Conservation (phyloP, 1,284 basidiomycete genomes). For the Schizophyllum amplum region DNA sequence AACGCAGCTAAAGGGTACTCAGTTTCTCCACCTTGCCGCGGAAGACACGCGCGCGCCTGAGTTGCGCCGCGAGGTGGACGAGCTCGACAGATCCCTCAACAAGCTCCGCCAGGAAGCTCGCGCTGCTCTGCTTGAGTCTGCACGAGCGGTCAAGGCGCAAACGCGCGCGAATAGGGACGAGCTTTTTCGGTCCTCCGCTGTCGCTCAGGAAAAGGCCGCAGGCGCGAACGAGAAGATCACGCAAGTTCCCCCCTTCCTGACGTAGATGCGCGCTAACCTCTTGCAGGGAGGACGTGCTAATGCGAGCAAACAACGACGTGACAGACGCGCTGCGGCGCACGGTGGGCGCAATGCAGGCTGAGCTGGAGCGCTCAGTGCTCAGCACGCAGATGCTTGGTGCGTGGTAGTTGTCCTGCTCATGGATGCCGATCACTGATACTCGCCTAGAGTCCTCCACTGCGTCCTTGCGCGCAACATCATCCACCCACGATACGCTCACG, state of each 20-base stretch:
- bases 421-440: not conserved
- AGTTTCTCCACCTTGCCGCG: slow-evolving; percentile 36
- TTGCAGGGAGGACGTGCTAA: slow-evolving; percentile 72
- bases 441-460: slow-evolving; percentile 65
- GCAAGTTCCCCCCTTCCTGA: slow-evolving; percentile 28
- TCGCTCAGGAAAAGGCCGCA: slow-evolving; percentile 33
- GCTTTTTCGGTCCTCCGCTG: slow-evolving; percentile 44
- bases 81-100: slow-evolving; percentile 41
- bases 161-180: slow-evolving; percentile 48
- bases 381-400: slow-evolving; percentile 79
- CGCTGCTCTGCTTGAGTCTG: slow-evolving; percentile 60
- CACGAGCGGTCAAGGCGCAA: slow-evolving; percentile 58
- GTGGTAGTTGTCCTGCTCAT: slow-evolving; percentile 18
- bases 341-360: slow-evolving; percentile 78
- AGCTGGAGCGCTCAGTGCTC: slow-evolving; percentile 83
- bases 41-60: slow-evolving; percentile 59
- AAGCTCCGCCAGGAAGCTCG: slow-evolving; percentile 60
- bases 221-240: slow-evolving; percentile 43
- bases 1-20: slow-evolving; percentile 39
- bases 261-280: slow-evolving; percentile 1
- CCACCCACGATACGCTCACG: slow-evolving; percentile 73
- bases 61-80: slow-evolving; percentile 41
- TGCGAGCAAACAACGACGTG: slow-evolving; percentile 82
- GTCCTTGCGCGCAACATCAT: slow-evolving; percentile 65
- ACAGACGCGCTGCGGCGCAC: slow-evolving; percentile 83